Percentiles rank a stretch among this genome's conserved stretches.
Conservation (phyloP, 164 flowering plant species). For the Magnolia officinalis region DNA sequence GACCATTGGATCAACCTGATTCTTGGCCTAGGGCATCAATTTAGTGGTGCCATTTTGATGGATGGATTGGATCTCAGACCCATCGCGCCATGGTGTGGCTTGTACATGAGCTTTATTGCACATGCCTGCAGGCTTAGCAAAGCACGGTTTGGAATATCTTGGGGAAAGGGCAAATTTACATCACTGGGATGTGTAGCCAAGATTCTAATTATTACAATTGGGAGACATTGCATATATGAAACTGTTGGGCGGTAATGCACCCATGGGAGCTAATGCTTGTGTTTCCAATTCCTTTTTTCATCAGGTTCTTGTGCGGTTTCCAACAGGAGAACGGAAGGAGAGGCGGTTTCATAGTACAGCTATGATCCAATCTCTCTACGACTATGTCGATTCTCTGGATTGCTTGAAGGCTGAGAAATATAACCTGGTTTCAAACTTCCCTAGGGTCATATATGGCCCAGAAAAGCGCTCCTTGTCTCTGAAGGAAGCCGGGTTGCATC, state of each 20-base stretch:
- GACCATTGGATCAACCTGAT: too few relatives aligned
- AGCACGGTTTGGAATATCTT: too few relatives aligned
- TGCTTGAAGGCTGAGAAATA: constrained; percentile 66
- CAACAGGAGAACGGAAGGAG: constrained; percentile 86
- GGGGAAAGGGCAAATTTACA: too few relatives aligned
- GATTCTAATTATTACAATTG: too few relatives aligned
- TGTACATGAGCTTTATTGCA: too few relatives aligned
- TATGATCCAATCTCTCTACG: constrained; percentile 71
- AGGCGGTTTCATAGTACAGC: constrained; percentile 72
- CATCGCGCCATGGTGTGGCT: too few relatives aligned
- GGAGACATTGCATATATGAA: too few relatives aligned
- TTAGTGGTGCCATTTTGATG: too few relatives aligned
- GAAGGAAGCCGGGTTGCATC: constrained; percentile 91
- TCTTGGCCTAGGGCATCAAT: too few relatives aligned
- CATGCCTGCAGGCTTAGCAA: too few relatives aligned
- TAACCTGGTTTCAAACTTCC: constrained; percentile 85
- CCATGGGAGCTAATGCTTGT: neutral
- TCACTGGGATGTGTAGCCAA: too few relatives aligned
- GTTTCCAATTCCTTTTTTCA: neutral
- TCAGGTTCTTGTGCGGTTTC: constrained; percentile 87
- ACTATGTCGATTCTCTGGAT: constrained; percentile 89
- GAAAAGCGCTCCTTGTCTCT: constrained; percentile 66
- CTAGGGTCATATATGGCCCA: constrained; percentile 66
- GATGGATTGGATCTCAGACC: too few relatives aligned
- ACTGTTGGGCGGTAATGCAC: neutral